Evolutionary conservation across 2,329 filamentous ascomycete genomes (phyloP), one percentile per base, ranked within the genome.

Genomic region (Nemania serpens): DNA sequence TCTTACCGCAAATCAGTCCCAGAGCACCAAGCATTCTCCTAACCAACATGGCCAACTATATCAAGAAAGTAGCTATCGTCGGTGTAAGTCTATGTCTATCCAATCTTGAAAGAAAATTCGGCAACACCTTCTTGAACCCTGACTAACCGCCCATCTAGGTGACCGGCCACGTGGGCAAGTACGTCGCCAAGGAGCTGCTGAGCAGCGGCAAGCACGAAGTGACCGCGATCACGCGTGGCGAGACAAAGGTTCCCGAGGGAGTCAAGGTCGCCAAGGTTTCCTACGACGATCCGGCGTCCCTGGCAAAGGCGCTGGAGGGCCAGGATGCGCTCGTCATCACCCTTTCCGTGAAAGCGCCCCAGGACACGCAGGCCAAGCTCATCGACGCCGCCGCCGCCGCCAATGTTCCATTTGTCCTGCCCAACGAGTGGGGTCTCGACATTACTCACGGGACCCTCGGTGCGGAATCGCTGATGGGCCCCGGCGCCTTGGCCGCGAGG

Each of bases 311-410:
- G 2, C 78, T 88, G 2, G 68, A 74, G 33, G 83, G 76, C 59
- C 83, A 88, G 61, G 78, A 88, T n/a, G 80, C 79, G 39, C 74
- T 88, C 2, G 75, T 87, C 65, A 86, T 88, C 55, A 84, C 84
- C 10, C 69, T 88, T 60, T 63, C 76, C 11, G 69, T 74, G 0
- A 63, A 49, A 0, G 83, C 81, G 0, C 76, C 82, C 0, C 70
- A 61, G 0, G 80, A 81, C 10, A 78, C 78, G 1, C 79, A 85
- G 45, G 69, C 67, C 55, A 82, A 82, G 62, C 75, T 88, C 17
- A 73, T 87, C 61, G 71, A 76, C 6, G 85, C 85, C 0, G 85
- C 85, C 0, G 81, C 79, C 4, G 78, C 79, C 36, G 84, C 85
- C 0, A 80, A 80, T 1, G 77, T 88, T 2, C 76, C 78, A 1